These are phyloP conservation scores for Xenoacremonium recifei DNA, from an alignment of 2,329 filamentous ascomycete species.

Conservation along the genomic window DNA sequence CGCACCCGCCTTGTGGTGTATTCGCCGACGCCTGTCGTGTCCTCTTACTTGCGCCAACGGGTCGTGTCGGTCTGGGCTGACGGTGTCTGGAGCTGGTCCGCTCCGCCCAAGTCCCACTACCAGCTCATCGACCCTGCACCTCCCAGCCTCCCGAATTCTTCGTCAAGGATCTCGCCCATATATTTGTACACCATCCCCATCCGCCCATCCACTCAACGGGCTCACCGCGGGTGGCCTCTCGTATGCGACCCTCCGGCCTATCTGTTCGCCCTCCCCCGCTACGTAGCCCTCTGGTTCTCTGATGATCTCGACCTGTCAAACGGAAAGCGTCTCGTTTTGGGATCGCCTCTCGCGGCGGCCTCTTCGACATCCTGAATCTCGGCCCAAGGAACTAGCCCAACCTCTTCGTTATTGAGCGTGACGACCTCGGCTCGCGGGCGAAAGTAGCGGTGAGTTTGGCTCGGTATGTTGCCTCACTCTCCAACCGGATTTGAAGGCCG, in stretches of 20 bases:
- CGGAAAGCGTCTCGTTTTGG: too few relatives aligned
- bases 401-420: too few relatives aligned
- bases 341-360: too few relatives aligned
- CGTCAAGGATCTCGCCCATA: slow-evolving; percentile 1
- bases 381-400: not conserved
- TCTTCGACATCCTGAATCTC: too few relatives aligned
- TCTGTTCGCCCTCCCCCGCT: not conserved
- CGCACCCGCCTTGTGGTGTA: not conserved
- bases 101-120: not conserved
- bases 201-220: slow-evolving; percentile 15
- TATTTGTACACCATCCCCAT: slow-evolving; percentile 3
- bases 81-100: not conserved
- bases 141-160: slow-evolving; percentile 25
- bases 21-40: slow-evolving; percentile 1
- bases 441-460: slow-evolving; percentile 6
- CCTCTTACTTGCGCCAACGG: not conserved
- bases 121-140: slow-evolving; percentile 9
- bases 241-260: slow-evolving; percentile 18
- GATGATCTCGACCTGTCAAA: too few relatives aligned
- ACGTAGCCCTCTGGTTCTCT: slow-evolving; percentile 1
- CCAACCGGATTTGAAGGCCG: not conserved
- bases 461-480: not conserved
- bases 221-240: slow-evolving; percentile 21
- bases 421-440: not conserved
- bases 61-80: too few relatives aligned